Percentiles rank a stretch among this genome's conserved stretches.
Conservation (phyloP, 768 basidiomycete genomes). For the Hysterangium stoloniferum region DNA sequence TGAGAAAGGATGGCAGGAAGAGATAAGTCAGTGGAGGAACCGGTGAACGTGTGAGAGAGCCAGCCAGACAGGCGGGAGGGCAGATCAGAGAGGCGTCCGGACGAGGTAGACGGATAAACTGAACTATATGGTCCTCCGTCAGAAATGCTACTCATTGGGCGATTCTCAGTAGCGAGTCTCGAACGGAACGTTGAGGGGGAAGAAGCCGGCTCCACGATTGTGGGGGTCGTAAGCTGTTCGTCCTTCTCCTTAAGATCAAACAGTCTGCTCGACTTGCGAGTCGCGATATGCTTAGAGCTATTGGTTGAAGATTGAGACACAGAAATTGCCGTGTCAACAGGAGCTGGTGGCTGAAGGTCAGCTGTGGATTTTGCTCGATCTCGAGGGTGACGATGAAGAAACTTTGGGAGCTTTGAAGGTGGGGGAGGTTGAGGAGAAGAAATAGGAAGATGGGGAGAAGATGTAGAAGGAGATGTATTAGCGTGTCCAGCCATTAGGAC, state of each 20-base stretch:
- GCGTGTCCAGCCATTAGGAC: background rate
- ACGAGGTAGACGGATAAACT: constrained; percentile 29
- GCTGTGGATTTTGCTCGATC: constrained; percentile 50
- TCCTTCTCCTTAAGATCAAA: constrained; percentile 27
- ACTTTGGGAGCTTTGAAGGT: constrained; percentile 54
- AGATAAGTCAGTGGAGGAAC: constrained; percentile 65
- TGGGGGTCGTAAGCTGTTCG: constrained; percentile 38
- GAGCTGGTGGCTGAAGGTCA: constrained; percentile 24
- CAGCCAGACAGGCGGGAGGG: constrained; percentile 73
- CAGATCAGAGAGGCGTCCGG: constrained; percentile 55
- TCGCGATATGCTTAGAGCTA: constrained; percentile 6
- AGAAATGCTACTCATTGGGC: constrained; percentile 40
- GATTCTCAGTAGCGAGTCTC: constrained; percentile 26
- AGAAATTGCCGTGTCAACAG: constrained; percentile 21
- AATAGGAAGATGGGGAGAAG: background rate
- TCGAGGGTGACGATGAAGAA: constrained; percentile 55
- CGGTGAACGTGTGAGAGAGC: constrained; percentile 71
- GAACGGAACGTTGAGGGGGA: constrained; percentile 47
- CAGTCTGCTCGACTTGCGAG: constrained; percentile 26
- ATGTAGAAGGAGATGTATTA: background rate
- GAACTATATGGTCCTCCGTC: constrained; percentile 38
- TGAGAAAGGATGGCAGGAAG: constrained; percentile 53
- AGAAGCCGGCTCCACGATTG: constrained; percentile 57
- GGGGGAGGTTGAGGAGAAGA: constrained; percentile 25
- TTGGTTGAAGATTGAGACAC: background rate